These are phyloP conservation scores for Wilcoxina mikolae DNA, from an alignment of 495 filamentous ascomycete genomes.

Conservation along the genomic window DNA sequence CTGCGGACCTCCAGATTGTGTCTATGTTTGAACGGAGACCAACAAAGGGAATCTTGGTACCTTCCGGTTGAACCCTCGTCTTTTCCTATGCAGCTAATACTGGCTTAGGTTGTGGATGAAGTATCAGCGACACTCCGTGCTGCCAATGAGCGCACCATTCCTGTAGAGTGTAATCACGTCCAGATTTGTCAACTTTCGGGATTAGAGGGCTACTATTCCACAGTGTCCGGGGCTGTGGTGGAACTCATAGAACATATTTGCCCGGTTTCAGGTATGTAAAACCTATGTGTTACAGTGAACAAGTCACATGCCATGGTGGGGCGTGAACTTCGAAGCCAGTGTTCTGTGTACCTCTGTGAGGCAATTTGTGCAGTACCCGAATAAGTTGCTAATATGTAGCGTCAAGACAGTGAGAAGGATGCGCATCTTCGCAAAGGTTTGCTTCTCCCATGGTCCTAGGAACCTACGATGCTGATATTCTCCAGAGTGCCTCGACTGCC, in stretches of 20 bases:
- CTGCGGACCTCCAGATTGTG: not conserved
- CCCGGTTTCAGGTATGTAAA: not conserved
- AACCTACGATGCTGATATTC: not conserved
- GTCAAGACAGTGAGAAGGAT: too few species aligned
- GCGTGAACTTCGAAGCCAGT: too few species aligned
- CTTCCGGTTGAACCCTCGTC: not conserved
- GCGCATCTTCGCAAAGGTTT: too few species aligned
- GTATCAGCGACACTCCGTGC: not conserved
- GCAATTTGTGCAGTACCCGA: too few species aligned
- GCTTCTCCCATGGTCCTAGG: too few species aligned
- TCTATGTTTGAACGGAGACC: constrained; percentile 2
- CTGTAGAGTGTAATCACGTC: not conserved
- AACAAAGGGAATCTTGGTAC: not conserved
- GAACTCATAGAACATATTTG: not conserved
- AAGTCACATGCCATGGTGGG: too few species aligned
- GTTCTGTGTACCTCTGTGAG: too few species aligned
- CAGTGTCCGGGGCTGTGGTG: not conserved
- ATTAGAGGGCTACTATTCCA: not conserved
- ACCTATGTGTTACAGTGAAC: too few species aligned
- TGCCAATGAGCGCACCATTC: constrained; percentile 2
- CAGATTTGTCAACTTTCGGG: not conserved
- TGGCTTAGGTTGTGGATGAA: constrained; percentile 1
- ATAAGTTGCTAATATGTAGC: too few species aligned
- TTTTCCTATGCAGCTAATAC: not conserved
- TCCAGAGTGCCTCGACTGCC: not conserved